Evolutionary conservation across 148 eudicot species (phyloP).

Genomic region (Polygonum maritimum): DNA sequence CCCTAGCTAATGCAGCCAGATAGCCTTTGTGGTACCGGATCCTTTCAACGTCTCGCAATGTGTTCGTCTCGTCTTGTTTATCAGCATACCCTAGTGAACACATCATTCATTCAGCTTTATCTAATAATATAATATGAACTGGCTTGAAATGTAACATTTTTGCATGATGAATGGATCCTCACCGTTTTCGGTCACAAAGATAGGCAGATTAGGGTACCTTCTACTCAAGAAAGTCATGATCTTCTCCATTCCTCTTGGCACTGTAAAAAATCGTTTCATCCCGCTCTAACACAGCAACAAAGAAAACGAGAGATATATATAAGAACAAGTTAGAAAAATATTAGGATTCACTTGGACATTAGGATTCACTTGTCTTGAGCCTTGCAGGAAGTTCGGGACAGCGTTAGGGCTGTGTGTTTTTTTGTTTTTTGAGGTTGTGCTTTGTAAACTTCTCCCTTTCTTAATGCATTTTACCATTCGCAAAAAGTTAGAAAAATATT

Average conservation of each 20-base stretch:
- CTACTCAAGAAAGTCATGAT: slow-evolving; percentile 29
- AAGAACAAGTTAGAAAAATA: neutral
- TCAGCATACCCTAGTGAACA: slow-evolving; percentile 37
- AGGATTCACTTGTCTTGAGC: no score
- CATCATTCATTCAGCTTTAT: neutral
- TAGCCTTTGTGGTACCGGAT: slow-evolving; percentile 42
- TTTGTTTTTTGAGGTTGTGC: no score
- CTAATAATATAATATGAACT: no score
- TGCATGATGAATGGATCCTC: neutral
- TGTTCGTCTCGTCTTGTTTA: slow-evolving; percentile 17
- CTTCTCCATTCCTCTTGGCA: slow-evolving; percentile 67
- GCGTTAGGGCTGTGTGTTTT: no score
- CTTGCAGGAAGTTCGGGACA: no score
- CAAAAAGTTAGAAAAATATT: no score
- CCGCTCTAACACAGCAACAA: slow-evolving; percentile 28
- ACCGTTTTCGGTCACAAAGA: slow-evolving; percentile 70
- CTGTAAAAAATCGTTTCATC: slow-evolving; percentile 30
- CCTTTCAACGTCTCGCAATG: slow-evolving; percentile 35
- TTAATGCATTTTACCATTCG: no score
- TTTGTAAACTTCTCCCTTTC: no score
- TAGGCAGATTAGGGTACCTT: slow-evolving; percentile 46
- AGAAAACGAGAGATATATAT: neutral
- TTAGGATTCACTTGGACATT: no score
- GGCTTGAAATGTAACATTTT: no score
- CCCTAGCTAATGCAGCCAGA: slow-evolving; percentile 44